These are phyloP conservation scores for Lactifluus piperatus DNA, from an alignment of 768 basidiomycete species.

Conservation along the genomic window DNA sequence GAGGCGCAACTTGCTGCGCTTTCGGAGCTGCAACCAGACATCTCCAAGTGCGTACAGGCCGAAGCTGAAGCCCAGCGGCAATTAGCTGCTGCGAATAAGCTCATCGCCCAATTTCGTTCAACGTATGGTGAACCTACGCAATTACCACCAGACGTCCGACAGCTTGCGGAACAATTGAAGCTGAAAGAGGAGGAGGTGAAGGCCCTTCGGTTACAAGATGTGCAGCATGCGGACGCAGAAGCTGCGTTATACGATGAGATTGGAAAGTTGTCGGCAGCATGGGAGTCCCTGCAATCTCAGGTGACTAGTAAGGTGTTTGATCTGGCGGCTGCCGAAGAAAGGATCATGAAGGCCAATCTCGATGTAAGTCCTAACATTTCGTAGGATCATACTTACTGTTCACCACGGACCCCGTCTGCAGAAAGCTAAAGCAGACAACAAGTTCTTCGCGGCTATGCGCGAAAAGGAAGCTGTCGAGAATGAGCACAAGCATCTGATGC, in stretches of 20 bases:
- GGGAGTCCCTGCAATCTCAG: conserved; percentile 77
- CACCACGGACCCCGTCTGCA: conserved; percentile 27
- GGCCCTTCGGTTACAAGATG: conserved; percentile 50
- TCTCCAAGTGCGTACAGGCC: conserved; percentile 38
- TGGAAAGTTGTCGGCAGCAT: conserved; percentile 76
- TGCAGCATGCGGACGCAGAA: conserved; percentile 62
- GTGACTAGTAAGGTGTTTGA: conserved; percentile 82
- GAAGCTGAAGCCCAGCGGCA: conserved; percentile 45
- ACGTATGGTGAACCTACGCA: conserved; percentile 46
- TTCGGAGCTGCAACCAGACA: conserved; percentile 44
- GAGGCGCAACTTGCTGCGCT: conserved; percentile 41
- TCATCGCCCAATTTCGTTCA: conserved; percentile 53
- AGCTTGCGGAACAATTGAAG: conserved; percentile 47
- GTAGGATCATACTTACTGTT: not conserved
- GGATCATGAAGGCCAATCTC: conserved; percentile 48
- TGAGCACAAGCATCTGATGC: conserved; percentile 57
- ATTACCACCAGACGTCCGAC: conserved; percentile 41
- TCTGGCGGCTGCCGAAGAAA: conserved; percentile 65
- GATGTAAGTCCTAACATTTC: conserved; percentile 45
- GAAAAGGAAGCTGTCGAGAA: conserved; percentile 76
- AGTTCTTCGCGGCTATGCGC: conserved; percentile 85
- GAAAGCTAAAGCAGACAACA: conserved; percentile 96
- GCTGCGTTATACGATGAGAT: conserved; percentile 74
- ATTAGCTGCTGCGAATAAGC: conserved; percentile 35
- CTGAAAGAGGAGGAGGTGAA: conserved; percentile 62